phyloP scores from a whole-genome alignment of 2,329 filamentous ascomycete genomes.

The Fusarium annulatum region DNA sequence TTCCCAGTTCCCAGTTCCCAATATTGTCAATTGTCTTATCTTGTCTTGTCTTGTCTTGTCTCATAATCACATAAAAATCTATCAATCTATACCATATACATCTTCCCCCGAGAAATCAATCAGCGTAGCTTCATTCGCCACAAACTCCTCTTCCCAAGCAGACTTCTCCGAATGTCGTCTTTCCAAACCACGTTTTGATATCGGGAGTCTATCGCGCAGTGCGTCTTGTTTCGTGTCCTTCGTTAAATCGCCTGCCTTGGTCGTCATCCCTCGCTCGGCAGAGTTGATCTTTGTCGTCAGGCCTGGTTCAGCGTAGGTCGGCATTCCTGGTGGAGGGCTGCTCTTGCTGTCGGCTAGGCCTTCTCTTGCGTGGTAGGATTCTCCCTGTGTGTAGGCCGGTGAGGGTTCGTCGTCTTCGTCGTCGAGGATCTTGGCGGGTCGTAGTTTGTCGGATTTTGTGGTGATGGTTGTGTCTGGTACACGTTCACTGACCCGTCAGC shows the following conservation, averaged over 20 bases:
- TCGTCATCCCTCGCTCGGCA: neutral
- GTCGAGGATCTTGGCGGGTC: constrained; percentile 26
- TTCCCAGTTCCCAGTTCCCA: neutral
- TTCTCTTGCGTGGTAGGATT: constrained; percentile 14
- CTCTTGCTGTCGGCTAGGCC: constrained; percentile 10
- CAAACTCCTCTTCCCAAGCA: constrained; percentile 32
- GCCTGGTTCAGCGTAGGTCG: neutral
- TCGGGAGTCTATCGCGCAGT: constrained; percentile 13
- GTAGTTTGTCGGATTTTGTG: constrained; percentile 20
- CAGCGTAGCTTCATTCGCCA: constrained; percentile 33
- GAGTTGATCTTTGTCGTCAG: neutral
- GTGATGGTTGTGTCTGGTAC: constrained; percentile 23
- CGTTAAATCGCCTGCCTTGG: neutral
- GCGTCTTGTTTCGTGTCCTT: constrained; percentile 8
- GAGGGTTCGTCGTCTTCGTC: constrained; percentile 16
- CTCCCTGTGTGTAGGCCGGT: constrained; percentile 16
- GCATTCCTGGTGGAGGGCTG: too few relatives aligned
- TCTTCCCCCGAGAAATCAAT: constrained; percentile 35
- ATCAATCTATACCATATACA: constrained; percentile 26
- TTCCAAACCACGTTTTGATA: constrained; percentile 28
- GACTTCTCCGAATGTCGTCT: constrained; percentile 20
- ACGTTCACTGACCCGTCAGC: constrained; percentile 30
- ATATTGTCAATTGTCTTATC: constrained; percentile 1
- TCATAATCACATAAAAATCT: constrained; percentile 19
- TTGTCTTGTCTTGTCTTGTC: constrained; percentile 8